Evolutionary conservation across 148 eudicot genomes (phyloP), one percentile per base, ranked within the genome.

Genomic region (Camellia lanceoleosa): DNA sequence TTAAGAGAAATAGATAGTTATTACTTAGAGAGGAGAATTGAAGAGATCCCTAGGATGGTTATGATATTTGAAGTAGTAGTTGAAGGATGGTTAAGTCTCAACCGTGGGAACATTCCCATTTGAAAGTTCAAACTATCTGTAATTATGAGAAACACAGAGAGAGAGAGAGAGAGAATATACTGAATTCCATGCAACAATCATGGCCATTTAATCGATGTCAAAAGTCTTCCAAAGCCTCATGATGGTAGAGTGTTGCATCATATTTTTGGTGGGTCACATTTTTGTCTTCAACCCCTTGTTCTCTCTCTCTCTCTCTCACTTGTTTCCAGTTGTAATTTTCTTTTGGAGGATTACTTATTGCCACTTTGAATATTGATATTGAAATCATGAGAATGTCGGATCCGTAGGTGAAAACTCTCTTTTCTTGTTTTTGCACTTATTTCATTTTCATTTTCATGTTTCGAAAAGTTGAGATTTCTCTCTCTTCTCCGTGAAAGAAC

Each of bases 141-240:
- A 56, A 54, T 61, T 30, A 30, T 30, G 38, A 30, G 38, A 30
- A 30, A 20, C 61, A 23, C 0, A 23, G 30, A 23, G 30, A 23
- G 30, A 23, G 30, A 23, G 30, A 23, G 30, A 23, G 30, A 23
- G 30, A 23, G 30, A n/a, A 30, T 49, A 47, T 81, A 80, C 86
- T 79, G 88, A 88, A 88, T 88, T 88, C 90, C 82, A 88, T 88
- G 88, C 81, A 83, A 71, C 83, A 83, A 88, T 88, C 77, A 85
- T 85, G 82, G 75, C 76, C 68, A 42, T 55, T 69, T 75, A 80
- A 85, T 81, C 84, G 80, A 69, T 71, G 73, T 66, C 78, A 74
- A 78, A 83, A 76, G 68, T 76, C 75, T 81, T 83, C 86, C 78
- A 77, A 76, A 15, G 44, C 51, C 47, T 51, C 72, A 85, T 85